A percentile compares a stretch with the other conserved stretches of the same genome.
These are phyloP conservation scores for Backusella circina DNA, from an alignment of 192 early-diverging fungal genomes.

Conservation along the genomic window DNA sequence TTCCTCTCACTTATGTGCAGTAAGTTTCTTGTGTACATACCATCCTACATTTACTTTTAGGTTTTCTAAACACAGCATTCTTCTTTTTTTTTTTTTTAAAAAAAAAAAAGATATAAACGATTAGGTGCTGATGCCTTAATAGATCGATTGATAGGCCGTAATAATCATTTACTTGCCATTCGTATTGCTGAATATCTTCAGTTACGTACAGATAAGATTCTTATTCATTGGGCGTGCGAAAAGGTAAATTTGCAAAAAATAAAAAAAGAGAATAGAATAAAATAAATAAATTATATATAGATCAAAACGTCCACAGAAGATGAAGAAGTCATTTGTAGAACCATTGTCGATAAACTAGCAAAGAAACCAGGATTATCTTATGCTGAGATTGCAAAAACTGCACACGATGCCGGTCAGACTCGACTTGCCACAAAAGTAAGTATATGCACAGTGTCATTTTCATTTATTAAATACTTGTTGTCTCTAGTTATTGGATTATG, in stretches of 20 bases:
- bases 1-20: slow-evolving; percentile 87
- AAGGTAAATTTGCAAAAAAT: slow-evolving; percentile 54
- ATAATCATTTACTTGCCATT: slow-evolving; percentile 83
- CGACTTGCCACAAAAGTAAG: slow-evolving; percentile 78
- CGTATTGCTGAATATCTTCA: slow-evolving; percentile 82
- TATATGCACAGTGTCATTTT: neutral
- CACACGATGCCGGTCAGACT: slow-evolving; percentile 78
- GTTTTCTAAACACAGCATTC: neutral
- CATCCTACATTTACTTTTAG: neutral
- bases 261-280: no score
- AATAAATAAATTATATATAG: slow-evolving; percentile 29
- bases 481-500: slow-evolving; percentile 77
- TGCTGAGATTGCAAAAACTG: slow-evolving; percentile 90
- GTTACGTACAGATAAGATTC: slow-evolving; percentile 72
- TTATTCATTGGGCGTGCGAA: slow-evolving; percentile 96
- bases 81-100: neutral
- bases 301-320: slow-evolving; percentile 81
- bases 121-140: slow-evolving; percentile 82
- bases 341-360: slow-evolving; percentile 77
- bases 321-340: slow-evolving; percentile 79
- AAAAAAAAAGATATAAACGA: slow-evolving; percentile 63
- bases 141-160: slow-evolving; percentile 77
- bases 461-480: neutral
- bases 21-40: slow-evolving; percentile 35
- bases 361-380: slow-evolving; percentile 76